phyloP scores from a whole-genome alignment of 1,139 yeast species.

The Geotrichum citri-aurantii region DNA sequence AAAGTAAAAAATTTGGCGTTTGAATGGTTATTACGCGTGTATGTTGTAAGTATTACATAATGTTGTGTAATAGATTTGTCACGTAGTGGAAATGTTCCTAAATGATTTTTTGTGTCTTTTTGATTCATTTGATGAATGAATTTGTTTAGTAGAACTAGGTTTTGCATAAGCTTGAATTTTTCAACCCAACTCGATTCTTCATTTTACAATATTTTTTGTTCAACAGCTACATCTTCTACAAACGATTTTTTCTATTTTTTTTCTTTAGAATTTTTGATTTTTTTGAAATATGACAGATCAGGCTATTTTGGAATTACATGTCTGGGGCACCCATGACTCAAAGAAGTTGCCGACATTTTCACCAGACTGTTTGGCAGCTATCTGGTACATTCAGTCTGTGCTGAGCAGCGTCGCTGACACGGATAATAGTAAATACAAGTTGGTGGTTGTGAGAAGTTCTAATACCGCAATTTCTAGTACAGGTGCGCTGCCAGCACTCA shows the following conservation, averaged over 20 bases:
- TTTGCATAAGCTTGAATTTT: not conserved
- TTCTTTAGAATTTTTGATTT: not conserved
- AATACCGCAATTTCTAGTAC: constrained; percentile 50
- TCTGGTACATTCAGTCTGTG: constrained; percentile 36
- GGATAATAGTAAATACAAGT: not conserved
- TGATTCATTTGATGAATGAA: not conserved
- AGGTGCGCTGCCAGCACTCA: constrained; percentile 53
- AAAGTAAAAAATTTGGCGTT: not conserved
- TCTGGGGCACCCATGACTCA: constrained; percentile 48
- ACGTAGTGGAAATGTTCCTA: not conserved
- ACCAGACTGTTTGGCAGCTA: constrained; percentile 43
- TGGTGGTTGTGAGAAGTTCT: constrained; percentile 47
- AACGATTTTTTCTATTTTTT: not conserved
- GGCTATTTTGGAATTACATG: constrained; percentile 42
- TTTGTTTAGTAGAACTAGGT: not conserved
- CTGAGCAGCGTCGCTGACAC: not conserved
- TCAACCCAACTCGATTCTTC: not conserved
- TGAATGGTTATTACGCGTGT: not conserved
- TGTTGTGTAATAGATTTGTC: not conserved
- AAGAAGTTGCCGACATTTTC: constrained; percentile 35
- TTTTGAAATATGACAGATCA: not conserved
- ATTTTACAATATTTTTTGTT: not conserved
- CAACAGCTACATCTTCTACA: constrained; percentile 8
- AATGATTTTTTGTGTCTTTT: not conserved
- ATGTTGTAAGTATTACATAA: not conserved